Evolutionary conservation across 108 stramenopile species (phyloP), one percentile per base, ranked within the genome.

Genomic region (Pseudonitzschia delicatissima): DNA sequence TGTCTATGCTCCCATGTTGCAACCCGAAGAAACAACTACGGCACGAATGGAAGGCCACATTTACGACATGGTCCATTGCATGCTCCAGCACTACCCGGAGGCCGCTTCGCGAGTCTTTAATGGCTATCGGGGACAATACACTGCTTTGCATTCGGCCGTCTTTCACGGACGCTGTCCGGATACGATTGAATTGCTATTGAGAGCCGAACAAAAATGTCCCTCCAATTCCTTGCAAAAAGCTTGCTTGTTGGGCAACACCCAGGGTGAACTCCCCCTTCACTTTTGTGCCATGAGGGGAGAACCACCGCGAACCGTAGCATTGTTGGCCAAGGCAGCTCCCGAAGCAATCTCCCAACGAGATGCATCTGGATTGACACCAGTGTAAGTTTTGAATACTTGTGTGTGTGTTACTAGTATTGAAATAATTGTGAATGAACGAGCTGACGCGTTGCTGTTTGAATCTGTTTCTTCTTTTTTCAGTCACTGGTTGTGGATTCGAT

Each of bases 241-340:
- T 1, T 78, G 81, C 31, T 47, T 86, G 60, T 45, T 87, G 36
- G 77, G 74, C 37, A 90, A 90, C 61, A 83, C 82, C 5, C 83
- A 84, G 51, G 88, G 86, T 5, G 88, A 90, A 65, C 45, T 85
- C 11, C 88, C 88, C 1, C 73, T 90, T 9, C 88, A 90, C 72
- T 90, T 90, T 68, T 86, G 86, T 47, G 72, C 84, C 42, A 90
- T 90, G 88, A 71, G 84, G 32, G 84, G 84, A 32, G 86, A 90
- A 66, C 84, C 73, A 23, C 83, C 84, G 5, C 75, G 84, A 32
- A 74, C 80, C 9, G 76, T 90, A 5, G 73, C 72, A 1, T 57
- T 87, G 12, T 51, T 87, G 15, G 76, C 80, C 0, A 71, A 78
- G 21, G 86, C 83, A 20, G 88, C 84, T 27, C 88, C 88, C 5